Evolutionary conservation across 306 rosid genomes (phyloP).

Genomic region (Sindora glabra): DNA sequence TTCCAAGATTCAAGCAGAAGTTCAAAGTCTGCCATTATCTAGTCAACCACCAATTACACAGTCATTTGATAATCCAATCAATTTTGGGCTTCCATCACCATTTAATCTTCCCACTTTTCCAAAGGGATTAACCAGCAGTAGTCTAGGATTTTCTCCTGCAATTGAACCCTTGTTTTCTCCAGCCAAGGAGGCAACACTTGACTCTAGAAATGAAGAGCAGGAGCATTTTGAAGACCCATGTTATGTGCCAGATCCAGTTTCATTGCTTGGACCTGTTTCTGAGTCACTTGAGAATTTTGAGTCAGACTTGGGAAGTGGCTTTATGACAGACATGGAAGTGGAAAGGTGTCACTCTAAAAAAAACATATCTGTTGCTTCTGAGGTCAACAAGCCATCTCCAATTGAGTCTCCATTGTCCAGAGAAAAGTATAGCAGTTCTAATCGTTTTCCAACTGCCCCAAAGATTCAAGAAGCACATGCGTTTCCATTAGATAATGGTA

Average conservation of each 20-base stretch:
- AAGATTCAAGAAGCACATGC: slow-evolving; percentile 40
- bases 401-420: slow-evolving; percentile 90
- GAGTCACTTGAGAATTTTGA: slow-evolving; percentile 94
- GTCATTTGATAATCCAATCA: slow-evolving; percentile 74
- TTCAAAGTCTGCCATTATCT: slow-evolving; percentile 44
- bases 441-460: slow-evolving; percentile 39
- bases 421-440: slow-evolving; percentile 62
- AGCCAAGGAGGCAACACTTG: slow-evolving; percentile 45
- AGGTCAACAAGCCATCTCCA: slow-evolving; percentile 76
- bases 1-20: slow-evolving; percentile 57
- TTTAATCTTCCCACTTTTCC: slow-evolving; percentile 56
- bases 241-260: slow-evolving; percentile 77
- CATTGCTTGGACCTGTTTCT: slow-evolving; percentile 93
- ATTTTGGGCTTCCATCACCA: slow-evolving; percentile 86
- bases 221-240: slow-evolving; percentile 97
- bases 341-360: slow-evolving; percentile 50
- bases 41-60: slow-evolving; percentile 50
- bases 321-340: slow-evolving; percentile 42
- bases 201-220: slow-evolving; percentile 60
- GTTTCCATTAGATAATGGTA: slow-evolving; percentile 42
- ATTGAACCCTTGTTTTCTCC: slow-evolving; percentile 66
- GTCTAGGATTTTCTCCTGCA: slow-evolving; percentile 84
- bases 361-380: slow-evolving; percentile 50
- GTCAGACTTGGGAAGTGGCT: slow-evolving; percentile 61
- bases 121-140: slow-evolving; percentile 39